A percentile compares a stretch with the other conserved stretches of the same genome.
Conservation (phyloP, 306 rosid species). For the Prunus campanulata region DNA sequence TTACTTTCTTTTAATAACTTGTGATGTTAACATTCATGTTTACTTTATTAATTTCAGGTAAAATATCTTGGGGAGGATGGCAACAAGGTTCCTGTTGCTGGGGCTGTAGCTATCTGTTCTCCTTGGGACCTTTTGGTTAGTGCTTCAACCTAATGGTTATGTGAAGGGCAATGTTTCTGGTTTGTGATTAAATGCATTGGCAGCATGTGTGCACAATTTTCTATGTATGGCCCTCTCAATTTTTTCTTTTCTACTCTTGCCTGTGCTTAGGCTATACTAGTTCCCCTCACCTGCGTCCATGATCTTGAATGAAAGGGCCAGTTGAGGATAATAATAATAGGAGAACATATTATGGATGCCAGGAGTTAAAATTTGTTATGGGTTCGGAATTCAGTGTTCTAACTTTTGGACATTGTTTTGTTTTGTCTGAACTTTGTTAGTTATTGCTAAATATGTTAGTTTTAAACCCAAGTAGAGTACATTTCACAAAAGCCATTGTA, state of each 20-base stretch:
- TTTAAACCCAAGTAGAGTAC: not conserved
- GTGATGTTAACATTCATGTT: not conserved
- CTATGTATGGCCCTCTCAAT: too few relatives aligned
- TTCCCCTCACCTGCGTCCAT: not conserved
- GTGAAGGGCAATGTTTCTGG: not conserved
- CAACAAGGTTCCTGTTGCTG: slow-evolving; percentile 71
- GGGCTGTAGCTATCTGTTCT: slow-evolving; percentile 86
- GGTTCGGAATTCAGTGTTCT: not conserved
- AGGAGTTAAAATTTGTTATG: not conserved
- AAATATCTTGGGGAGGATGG: slow-evolving; percentile 96
- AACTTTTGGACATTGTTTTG: not conserved
- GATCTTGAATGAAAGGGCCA: not conserved
- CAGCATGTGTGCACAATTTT: not conserved
- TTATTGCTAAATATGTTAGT: not conserved
- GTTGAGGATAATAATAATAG: not conserved
- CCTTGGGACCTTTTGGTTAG: slow-evolving; percentile 99
- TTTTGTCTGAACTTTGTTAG: not conserved
- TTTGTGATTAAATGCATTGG: not conserved
- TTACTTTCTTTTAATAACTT: not conserved
- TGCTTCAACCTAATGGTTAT: slow-evolving; percentile 18
- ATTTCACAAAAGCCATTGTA: not conserved
- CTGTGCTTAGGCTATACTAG: not conserved
- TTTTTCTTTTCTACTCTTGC: not conserved
- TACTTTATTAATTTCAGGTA: slow-evolving; percentile 49
- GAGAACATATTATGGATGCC: not conserved